Base-by-base conservation (phyloP, 2,329 filamentous ascomycete genomes). In the Macrophomina phaseolina region DNA sequence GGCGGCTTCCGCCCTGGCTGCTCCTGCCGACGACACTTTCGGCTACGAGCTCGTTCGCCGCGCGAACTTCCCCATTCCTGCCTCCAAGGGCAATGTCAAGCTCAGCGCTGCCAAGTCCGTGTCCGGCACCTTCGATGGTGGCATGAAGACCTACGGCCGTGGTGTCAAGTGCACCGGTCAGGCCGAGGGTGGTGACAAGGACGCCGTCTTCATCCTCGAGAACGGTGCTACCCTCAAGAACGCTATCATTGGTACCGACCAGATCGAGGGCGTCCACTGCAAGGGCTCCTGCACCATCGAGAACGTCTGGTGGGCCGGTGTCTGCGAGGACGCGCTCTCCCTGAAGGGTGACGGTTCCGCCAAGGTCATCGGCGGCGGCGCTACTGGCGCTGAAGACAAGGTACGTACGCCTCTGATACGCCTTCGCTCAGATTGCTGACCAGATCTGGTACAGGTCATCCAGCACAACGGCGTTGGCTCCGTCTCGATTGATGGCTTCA, bases 261-360 rank as follows among this genome's bases (percentile, higher is more conserved):
- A 83, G 69, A 76, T 81, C 36, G 82, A 84, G 71, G 82, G 81
- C 58, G 80, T 86, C 36, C 83, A 86, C 75, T 86, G 84, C 74
- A 73, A 80, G 66, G 83, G 82, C 42, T 74, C 79, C 18, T 85
- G 83, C 73, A 82, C 79, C 9, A 72, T 84, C 38, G 79, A 78
- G 68, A 73, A 73, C 49, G 69, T 74, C 36, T 76, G 73, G 74
- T 75, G 71, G 72, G 67, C 66, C 1, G 71, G 73, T 62, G 72
- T 75, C 28, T 81, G 80, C 69, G 79, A 81, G 68, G 80, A 80
- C 63, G 77, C 75, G 32, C 72, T 73, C 12, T 74, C 73, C 14
- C 71, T 77, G 68, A 67, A 67, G 48, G 64, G 64, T 9, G 11
- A 61, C 46, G 55, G 73, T 4, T 74, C 67, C n/a, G 71, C 70